Evolutionary conservation across 352 stramenopile genomes (phyloP), one percentile per base, ranked within the genome.

Genomic region (Globisporangium perplexum): DNA sequence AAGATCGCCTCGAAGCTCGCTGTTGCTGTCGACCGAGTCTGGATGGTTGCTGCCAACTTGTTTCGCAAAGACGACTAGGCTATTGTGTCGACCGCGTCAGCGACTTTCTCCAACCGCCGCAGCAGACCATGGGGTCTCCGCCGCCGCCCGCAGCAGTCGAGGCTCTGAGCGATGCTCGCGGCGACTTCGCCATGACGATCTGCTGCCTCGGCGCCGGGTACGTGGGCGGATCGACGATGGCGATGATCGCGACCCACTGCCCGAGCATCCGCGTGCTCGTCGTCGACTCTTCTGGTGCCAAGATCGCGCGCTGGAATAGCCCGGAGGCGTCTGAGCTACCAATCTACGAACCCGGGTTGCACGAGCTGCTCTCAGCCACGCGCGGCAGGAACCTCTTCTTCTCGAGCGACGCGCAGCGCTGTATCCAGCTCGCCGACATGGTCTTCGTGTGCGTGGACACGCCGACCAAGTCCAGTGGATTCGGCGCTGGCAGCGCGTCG

Each of bases 381-480:
- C 83, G 71, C 50, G 91, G 89, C 41, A 90, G 84, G 60, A 99
- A 99, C 69, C 90, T 99, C 24, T 99, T 99, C 68, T 99, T 99
- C 80, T 97, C 88, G 31, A 99, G 94, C 4, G 95, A 99, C 64
- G 90, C 99, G 59, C 93, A 99, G 62, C 79, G 65, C 36, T 96
- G 97, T 68, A 99, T 99, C 55, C 83, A 97, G 50, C 80, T 96
- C 53, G 97, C 96, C 36, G 92, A 99, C 59, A 95, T 99, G 57
- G 96, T 99, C 67, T 99, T 99, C 64, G 98, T 99, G n/a, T 96
- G 79, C 55, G 96, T 99, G 22, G 99, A 99, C 77, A 99, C 97
- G 50, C 97, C 98, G 17, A 99, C 97, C 35, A 99, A 99, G 75
- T 95, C 80, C 1, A 89, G 83, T 56, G 97, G 96, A 59, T 98